A percentile compares a stretch with the other conserved stretches of the same genome.
Conservation (phyloP, 208 protist species). For the Angomonas ambiguus region DNA sequence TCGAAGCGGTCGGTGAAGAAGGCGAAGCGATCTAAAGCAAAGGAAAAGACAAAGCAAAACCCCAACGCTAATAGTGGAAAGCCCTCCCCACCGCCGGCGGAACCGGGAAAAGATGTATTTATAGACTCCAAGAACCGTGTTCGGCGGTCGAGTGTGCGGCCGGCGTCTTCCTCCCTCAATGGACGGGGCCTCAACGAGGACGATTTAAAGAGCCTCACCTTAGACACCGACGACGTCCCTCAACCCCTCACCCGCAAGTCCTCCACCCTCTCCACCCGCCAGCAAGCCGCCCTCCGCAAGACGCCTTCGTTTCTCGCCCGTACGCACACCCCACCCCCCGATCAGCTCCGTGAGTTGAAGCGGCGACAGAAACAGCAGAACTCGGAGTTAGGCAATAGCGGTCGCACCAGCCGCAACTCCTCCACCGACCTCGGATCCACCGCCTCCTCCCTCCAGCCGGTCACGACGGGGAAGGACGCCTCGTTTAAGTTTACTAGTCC, state of each 20-base stretch:
- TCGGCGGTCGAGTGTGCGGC: not conserved
- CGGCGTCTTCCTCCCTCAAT: not conserved
- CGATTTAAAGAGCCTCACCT: conserved; percentile 6
- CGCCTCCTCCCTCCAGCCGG: not conserved
- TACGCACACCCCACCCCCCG: conserved; percentile 37
- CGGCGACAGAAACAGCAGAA: not conserved
- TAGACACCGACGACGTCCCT: conserved; percentile 11
- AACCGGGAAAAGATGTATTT: not conserved
- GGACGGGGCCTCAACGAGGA: not conserved
- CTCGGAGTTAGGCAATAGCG: not conserved
- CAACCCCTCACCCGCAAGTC: conserved; percentile 30
- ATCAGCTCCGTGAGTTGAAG: conserved; percentile 12
- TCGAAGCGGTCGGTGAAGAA: no score
- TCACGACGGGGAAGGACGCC: not conserved
- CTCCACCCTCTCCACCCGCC: conserved; percentile 25
- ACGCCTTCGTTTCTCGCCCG: conserved; percentile 31
- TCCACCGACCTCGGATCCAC: not conserved
- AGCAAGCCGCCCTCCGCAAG: conserved; percentile 27
- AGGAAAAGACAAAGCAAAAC: not conserved
- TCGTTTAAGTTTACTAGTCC: not conserved
- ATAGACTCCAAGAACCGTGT: not conserved
- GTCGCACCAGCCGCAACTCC: not conserved
- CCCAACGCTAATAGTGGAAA: no score
- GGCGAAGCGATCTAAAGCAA: no score
- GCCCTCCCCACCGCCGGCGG: not conserved